A percentile compares a stretch with the other conserved stretches of the same genome.
phyloP scores from a whole-genome alignment of 2,329 filamentous ascomycete species.

The Hymenoscyphus infarciens region DNA sequence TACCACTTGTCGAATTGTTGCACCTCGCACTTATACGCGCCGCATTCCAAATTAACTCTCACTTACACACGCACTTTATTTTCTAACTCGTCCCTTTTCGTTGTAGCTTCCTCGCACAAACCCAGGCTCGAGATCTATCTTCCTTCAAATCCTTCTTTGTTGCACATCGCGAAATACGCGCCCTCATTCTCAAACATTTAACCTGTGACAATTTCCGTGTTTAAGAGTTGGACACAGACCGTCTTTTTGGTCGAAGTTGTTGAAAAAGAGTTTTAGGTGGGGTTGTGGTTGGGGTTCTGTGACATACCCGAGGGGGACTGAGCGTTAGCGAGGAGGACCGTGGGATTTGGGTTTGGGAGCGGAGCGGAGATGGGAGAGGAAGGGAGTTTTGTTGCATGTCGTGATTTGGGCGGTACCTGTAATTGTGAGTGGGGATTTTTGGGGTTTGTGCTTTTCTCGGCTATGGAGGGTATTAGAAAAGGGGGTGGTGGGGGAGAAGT shows the following conservation, averaged over 20 bases:
- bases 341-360: neutral
- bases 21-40: too few relatives aligned
- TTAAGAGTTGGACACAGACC: neutral
- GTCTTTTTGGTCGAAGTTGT: neutral
- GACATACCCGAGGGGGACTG: neutral
- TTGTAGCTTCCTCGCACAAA: too few relatives aligned
- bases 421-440: neutral
- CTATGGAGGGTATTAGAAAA: neutral
- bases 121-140: too few relatives aligned
- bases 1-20: too few relatives aligned
- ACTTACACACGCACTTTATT: too few relatives aligned
- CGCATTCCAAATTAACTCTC: too few relatives aligned
- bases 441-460: neutral
- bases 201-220: neutral
- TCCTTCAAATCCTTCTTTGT: neutral
- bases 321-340: neutral
- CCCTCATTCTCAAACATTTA: neutral
- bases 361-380: neutral
- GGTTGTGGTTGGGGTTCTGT: too few relatives aligned
- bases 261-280: too few relatives aligned
- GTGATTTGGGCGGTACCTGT: neutral
- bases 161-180: slow-evolving; percentile 4
- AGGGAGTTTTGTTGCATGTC: neutral
- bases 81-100: too few relatives aligned
- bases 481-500: neutral